Conservation (phyloP, 2,329 filamentous ascomycete species). For the Plenodomus tracheiphilus region DNA sequence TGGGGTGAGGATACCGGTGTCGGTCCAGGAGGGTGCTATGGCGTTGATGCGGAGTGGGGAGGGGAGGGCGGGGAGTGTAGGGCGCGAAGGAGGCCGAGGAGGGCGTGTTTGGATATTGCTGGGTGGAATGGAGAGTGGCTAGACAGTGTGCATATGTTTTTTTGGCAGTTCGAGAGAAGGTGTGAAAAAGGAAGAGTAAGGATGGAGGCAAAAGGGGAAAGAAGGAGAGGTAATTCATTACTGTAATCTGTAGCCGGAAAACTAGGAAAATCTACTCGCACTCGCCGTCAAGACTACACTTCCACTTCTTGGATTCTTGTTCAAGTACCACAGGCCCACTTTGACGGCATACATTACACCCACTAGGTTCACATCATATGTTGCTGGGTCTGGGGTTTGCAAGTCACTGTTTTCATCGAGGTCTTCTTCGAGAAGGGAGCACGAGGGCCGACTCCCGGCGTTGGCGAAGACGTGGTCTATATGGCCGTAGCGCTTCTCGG, state of each 20-base stretch:
- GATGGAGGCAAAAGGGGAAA: no score
- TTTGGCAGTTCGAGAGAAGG: no score
- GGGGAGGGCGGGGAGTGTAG: constrained; percentile 23
- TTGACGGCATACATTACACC: constrained; percentile 37
- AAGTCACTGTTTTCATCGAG: constrained; percentile 35
- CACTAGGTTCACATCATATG: constrained; percentile 33
- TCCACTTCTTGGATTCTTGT: constrained; percentile 28
- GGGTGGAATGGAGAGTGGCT: neutral
- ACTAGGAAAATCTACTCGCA: constrained; percentile 30
- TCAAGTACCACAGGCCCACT: constrained; percentile 32
- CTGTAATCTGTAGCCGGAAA: constrained; percentile 37
- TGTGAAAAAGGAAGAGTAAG: no score
- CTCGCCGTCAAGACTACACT: constrained; percentile 40
- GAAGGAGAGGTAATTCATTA: no score
- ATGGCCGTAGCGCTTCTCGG: constrained; percentile 46
- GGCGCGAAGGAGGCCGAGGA: constrained; percentile 35
- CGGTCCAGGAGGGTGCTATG: constrained; percentile 38
- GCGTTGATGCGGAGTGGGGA: constrained; percentile 40
- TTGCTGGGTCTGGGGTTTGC: constrained; percentile 28
- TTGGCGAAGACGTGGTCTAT: constrained; percentile 53
- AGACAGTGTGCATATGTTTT: no score
- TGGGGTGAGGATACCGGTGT: constrained; percentile 26
- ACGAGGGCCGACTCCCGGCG: constrained; percentile 29
- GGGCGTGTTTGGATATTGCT: constrained; percentile 38
- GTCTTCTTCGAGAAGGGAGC: constrained; percentile 32